Evolutionary conservation across 148 eudicot species (phyloP).

Genomic region (Rhododendron williamsianum): DNA sequence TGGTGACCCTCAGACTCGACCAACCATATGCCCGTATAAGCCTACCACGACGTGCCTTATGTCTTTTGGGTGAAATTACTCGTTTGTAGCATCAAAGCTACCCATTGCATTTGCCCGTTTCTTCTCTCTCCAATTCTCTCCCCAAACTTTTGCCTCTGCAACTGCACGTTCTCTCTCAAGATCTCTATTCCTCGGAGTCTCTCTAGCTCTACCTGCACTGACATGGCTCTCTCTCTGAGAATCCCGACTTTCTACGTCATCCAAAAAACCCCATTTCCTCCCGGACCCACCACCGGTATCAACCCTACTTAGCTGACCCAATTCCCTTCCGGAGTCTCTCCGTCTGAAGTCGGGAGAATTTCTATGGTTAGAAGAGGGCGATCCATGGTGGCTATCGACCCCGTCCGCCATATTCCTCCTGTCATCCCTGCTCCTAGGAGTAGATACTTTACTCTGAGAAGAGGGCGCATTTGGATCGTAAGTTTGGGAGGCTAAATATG

Average conservation of each 20-base stretch:
- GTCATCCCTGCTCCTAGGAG: constrained; percentile 59
- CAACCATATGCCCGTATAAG: neutral
- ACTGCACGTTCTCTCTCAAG: constrained; percentile 90
- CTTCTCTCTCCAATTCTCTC: constrained; percentile 87
- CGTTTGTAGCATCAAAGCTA: constrained; percentile 68
- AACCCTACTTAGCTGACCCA: constrained; percentile 51
- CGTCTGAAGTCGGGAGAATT: constrained; percentile 69
- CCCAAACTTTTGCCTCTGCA: constrained; percentile 97
- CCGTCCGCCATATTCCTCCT: constrained; percentile 48
- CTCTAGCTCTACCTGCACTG: constrained; percentile 51
- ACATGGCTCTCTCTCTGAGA: constrained; percentile 68
- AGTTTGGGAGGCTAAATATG: constrained; percentile 85
- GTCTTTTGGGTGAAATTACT: constrained; percentile 23
- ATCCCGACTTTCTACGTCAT: constrained; percentile 49
- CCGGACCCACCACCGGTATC: constrained; percentile 63
- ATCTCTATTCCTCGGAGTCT: constrained; percentile 72
- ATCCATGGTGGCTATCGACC: constrained; percentile 40
- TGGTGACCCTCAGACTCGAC: constrained; percentile 7
- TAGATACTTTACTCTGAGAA: constrained; percentile 48
- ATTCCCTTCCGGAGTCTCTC: constrained; percentile 48
- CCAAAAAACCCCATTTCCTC: constrained; percentile 54
- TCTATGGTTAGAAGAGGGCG: constrained; percentile 65
- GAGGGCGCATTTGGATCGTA: constrained; percentile 67
- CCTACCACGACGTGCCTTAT: neutral
- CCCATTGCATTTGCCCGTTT: constrained; percentile 54